Evolutionary conservation across 2,329 filamentous ascomycete species (phyloP).

Genomic region (Cladophialophora bantiana): DNA sequence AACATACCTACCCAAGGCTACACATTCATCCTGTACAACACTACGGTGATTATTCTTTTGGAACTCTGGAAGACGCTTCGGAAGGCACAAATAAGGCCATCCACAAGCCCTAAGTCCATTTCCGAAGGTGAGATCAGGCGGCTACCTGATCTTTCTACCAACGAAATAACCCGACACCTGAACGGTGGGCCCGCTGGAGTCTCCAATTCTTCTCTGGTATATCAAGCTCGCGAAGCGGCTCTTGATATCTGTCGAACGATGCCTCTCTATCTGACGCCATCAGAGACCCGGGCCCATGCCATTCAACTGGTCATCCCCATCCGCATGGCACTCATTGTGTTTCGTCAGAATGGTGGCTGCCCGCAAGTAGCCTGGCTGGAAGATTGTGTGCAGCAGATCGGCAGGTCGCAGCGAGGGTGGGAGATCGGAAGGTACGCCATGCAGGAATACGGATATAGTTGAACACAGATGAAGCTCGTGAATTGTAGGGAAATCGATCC

Average conservation of each 20-base stretch:
- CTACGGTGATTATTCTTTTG: conserved; percentile 14
- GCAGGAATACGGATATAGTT: conserved; percentile 2
- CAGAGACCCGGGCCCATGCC: conserved; percentile 1
- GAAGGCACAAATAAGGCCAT: neutral
- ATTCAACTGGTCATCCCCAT: conserved; percentile 11
- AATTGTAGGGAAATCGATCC: neutral
- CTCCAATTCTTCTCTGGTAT: neutral
- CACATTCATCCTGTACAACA: conserved; percentile 10
- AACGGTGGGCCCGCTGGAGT: neutral
- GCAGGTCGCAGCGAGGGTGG: conserved; percentile 8
- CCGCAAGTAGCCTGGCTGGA: conserved; percentile 15
- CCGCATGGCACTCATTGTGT: conserved; percentile 22
- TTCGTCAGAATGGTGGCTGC: conserved; percentile 7
- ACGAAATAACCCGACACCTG: neutral
- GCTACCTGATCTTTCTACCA: neutral
- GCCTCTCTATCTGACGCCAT: neutral
- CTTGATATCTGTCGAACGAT: conserved; percentile 18
- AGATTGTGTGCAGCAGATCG: conserved; percentile 6
- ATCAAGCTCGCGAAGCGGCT: conserved; percentile 3
- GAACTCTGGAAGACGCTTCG: conserved; percentile 17
- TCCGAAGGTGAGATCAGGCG: neutral
- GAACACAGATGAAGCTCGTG: neutral
- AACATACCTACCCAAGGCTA: neutral
- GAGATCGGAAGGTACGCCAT: conserved; percentile 20
- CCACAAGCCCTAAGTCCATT: neutral